Percentiles rank a stretch among this genome's conserved stretches.
Conservation (phyloP, 2,329 filamentous ascomycete genomes). For the Verticillium zaregamsianum region DNA sequence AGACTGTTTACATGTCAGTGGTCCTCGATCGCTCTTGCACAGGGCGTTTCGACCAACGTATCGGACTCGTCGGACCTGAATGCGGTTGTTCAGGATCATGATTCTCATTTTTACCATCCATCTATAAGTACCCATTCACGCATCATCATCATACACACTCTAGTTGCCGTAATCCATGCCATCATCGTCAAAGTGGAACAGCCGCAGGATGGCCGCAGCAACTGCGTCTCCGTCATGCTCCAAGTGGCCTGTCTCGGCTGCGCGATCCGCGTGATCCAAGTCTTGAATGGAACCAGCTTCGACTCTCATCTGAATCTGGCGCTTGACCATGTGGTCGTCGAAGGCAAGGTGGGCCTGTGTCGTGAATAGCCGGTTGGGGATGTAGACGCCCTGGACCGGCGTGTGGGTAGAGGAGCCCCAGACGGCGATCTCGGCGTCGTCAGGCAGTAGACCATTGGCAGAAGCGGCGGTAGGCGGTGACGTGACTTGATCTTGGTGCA, state of each 20-base stretch:
- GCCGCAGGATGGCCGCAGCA: slow-evolving; percentile 60
- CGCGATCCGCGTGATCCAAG: slow-evolving; percentile 57
- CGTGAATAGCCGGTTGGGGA: slow-evolving; percentile 59
- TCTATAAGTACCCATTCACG: too few species aligned
- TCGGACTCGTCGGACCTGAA: too few species aligned
- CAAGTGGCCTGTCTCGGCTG: slow-evolving; percentile 54
- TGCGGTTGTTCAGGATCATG: too few species aligned
- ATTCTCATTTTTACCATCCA: too few species aligned
- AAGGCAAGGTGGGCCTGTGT: slow-evolving; percentile 81
- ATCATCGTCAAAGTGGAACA: slow-evolving; percentile 47
- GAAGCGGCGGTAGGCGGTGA: slow-evolving; percentile 51
- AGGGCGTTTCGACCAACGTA: too few species aligned
- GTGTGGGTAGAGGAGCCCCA: slow-evolving; percentile 65
- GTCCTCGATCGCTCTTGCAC: too few species aligned
- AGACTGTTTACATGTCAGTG: too few species aligned
- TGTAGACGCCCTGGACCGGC: slow-evolving; percentile 70
- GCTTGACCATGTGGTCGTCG: slow-evolving; percentile 61
- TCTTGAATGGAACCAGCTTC: slow-evolving; percentile 58
- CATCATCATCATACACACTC: too few species aligned
- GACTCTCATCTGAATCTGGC: slow-evolving; percentile 58
- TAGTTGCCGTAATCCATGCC: slow-evolving; percentile 18
- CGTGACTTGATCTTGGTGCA: slow-evolving; percentile 73
- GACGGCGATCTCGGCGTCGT: slow-evolving; percentile 39
- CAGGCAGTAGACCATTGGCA: slow-evolving; percentile 29
- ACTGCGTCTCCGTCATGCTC: slow-evolving; percentile 69